phyloP scores from a whole-genome alignment of 352 stramenopile genomes.

The Phytophthora pluvialis region DNA sequence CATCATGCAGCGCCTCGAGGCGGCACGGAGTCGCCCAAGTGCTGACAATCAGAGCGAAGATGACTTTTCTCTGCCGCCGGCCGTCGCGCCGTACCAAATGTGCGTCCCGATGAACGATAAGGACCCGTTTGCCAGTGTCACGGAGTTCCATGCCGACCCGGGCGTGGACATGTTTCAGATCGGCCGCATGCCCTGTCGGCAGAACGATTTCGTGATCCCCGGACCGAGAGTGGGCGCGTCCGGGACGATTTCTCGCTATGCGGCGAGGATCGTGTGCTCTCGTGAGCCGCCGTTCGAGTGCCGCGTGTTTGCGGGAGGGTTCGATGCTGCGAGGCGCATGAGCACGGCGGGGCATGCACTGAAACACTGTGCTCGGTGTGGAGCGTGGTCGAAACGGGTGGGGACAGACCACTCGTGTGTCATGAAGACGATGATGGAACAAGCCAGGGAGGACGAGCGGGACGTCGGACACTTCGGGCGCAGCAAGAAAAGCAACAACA shows the following conservation, averaged over 20 bases:
- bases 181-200: conserved; percentile 71
- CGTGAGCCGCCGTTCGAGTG: conserved; percentile 70
- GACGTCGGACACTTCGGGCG: conserved; percentile 13
- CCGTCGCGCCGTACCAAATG: conserved; percentile 48
- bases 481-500: conserved; percentile 12
- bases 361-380: conserved; percentile 63
- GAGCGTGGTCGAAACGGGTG: conserved; percentile 60
- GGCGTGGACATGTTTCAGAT: conserved; percentile 83
- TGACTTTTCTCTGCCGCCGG: neutral
- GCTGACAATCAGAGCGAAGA: conserved; percentile 23
- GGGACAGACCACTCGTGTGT: conserved; percentile 55
- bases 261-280: conserved; percentile 67
- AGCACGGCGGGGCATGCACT: conserved; percentile 67
- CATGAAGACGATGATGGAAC: conserved; percentile 31
- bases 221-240: conserved; percentile 75
- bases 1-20: conserved; percentile 63
- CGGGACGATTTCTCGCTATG: conserved; percentile 79
- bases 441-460: neutral
- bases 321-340: conserved; percentile 62
- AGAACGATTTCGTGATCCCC: conserved; percentile 84
- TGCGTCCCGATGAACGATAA: conserved; percentile 78
- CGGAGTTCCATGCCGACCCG: conserved; percentile 61
- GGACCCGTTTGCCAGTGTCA: conserved; percentile 61
- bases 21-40: conserved; percentile 9
- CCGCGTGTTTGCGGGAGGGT: conserved; percentile 71